These are phyloP conservation scores for Ensete ventricosum DNA, from an alignment of 176 grass and related monocot species.

Conservation along the genomic window DNA sequence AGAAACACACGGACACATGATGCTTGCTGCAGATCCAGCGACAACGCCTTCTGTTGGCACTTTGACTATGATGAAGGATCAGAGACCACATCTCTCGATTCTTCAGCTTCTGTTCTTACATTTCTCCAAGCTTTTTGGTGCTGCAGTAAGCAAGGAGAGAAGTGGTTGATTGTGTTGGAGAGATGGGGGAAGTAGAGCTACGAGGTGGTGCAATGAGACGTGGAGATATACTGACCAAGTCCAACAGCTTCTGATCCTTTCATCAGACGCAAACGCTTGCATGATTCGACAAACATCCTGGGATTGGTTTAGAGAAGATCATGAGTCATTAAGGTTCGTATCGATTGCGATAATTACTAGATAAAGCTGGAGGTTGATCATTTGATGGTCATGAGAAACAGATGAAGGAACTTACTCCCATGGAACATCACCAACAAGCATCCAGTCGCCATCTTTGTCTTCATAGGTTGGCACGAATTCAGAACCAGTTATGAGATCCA, in stretches of 20 bases:
- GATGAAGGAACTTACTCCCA: slow-evolving; percentile 12
- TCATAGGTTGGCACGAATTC: slow-evolving; percentile 20
- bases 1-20: neutral
- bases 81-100: no score
- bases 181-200: neutral
- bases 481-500: slow-evolving; percentile 8
- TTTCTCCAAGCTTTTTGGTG: slow-evolving; percentile 2
- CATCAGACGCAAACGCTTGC: slow-evolving; percentile 23
- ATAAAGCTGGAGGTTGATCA: no score
- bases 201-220: no score
- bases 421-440: slow-evolving; percentile 22
- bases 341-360: no score
- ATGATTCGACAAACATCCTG: slow-evolving; percentile 21
- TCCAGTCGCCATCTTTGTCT: slow-evolving; percentile 22
- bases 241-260: slow-evolving; percentile 21
- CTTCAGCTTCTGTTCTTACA: slow-evolving; percentile 2
- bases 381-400: no score
- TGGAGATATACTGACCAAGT: neutral
- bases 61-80: neutral
- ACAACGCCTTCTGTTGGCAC: neutral
- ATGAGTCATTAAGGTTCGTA: no score
- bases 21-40: neutral
- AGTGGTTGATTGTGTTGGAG: neutral
- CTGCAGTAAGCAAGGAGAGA: neutral
- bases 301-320: neutral